Conservation (phyloP, 495 filamentous ascomycete genomes). For the Sabuloglossum arenarium region DNA sequence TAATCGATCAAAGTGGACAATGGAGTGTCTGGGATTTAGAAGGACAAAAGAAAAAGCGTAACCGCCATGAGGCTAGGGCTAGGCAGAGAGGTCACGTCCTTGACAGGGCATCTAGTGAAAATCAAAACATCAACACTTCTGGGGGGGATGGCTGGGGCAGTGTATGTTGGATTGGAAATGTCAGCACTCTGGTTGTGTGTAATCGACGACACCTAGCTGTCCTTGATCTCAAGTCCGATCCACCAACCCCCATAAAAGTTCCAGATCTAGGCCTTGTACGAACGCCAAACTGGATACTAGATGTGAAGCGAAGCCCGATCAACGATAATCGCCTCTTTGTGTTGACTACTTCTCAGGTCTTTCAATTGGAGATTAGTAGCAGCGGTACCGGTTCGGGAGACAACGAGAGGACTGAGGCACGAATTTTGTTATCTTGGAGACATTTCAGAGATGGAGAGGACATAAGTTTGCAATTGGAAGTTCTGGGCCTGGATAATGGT, state of each 20-base stretch:
- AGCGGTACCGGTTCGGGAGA: not conserved
- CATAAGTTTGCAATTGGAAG: constrained; percentile 17
- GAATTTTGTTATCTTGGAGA: constrained; percentile 18
- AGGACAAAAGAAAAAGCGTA: constrained; percentile 1
- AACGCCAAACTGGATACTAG: constrained; percentile 15
- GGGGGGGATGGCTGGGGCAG: constrained; percentile 19
- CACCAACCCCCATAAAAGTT: constrained; percentile 4
- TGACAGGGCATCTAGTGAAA: not conserved
- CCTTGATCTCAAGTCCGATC: constrained; percentile 9
- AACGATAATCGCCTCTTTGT: constrained; percentile 13
- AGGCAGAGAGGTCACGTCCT: not conserved
- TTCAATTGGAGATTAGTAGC: constrained; percentile 8
- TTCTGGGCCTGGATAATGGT: constrained; percentile 6
- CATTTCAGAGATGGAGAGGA: constrained; percentile 25
- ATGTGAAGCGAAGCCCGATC: constrained; percentile 10
- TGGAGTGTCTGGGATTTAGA: constrained; percentile 30
- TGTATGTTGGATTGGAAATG: constrained; percentile 16
- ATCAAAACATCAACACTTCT: not conserved
- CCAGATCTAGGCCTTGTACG: constrained; percentile 6
- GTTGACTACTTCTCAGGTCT: constrained; percentile 15
- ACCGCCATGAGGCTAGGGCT: not conserved
- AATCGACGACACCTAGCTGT: constrained; percentile 12
- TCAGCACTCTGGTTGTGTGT: constrained; percentile 15
- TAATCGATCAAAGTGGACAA: constrained; percentile 48
- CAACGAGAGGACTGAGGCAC: constrained; percentile 9